phyloP scores from a whole-genome alignment of 306 rosid genomes.

The Vachellia collinsii region DNA sequence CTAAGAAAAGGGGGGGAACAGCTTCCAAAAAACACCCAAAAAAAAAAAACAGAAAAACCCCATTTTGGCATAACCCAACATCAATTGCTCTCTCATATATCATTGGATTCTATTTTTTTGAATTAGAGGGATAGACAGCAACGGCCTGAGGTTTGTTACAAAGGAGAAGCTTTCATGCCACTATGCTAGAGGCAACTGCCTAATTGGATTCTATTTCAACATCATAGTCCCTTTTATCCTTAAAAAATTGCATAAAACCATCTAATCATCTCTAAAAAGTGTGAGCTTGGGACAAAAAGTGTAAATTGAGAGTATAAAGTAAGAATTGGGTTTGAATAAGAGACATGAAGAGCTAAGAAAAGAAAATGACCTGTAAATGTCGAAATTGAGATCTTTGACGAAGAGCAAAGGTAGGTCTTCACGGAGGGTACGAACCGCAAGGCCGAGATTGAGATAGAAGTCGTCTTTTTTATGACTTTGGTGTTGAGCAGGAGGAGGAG shows the following conservation, averaged over 20 bases:
- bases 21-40: not conserved
- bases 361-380: slow-evolving; percentile 74
- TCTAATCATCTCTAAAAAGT: not conserved
- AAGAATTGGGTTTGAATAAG: not conserved
- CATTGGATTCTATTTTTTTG: not conserved
- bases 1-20: not conserved
- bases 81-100: not conserved
- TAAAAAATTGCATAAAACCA: not conserved
- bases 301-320: not conserved
- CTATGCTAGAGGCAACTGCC: too few species aligned
- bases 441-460: slow-evolving; percentile 87
- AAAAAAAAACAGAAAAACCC: not conserved
- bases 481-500: slow-evolving; percentile 47
- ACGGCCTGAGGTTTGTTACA: too few species aligned
- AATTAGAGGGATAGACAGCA: too few species aligned
- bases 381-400: slow-evolving; percentile 84
- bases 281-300: not conserved
- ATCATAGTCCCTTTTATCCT: not conserved
- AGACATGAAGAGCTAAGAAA: slow-evolving; percentile 17
- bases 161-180: too few species aligned
- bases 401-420: slow-evolving; percentile 84
- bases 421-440: slow-evolving; percentile 65
- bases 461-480: slow-evolving; percentile 60
- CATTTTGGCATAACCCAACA: not conserved
- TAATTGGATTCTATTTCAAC: not conserved